A percentile compares a stretch with the other conserved stretches of the same genome.
Conservation (phyloP, 371 early-diverging fungal species). For the Apophysomyces ossiformis region DNA sequence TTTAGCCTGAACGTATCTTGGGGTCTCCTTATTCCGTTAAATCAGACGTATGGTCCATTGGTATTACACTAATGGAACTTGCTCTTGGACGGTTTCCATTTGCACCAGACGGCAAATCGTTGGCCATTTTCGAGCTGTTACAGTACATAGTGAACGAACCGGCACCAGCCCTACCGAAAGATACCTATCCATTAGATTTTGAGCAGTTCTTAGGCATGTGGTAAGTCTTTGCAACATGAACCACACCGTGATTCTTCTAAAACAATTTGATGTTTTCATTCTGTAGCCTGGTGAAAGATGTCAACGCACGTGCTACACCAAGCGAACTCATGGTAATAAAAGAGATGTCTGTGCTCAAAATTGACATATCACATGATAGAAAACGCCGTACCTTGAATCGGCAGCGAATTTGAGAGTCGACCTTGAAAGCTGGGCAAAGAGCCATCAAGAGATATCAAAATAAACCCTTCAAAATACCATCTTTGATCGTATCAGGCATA, state of each 20-base stretch:
- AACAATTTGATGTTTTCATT: not conserved
- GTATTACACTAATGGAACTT: slow-evolving; percentile 85
- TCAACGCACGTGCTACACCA: slow-evolving; percentile 10
- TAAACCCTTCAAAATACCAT: slow-evolving; percentile 1
- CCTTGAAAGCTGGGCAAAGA: slow-evolving; percentile 16
- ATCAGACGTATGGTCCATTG: slow-evolving; percentile 91
- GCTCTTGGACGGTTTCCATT: slow-evolving; percentile 86
- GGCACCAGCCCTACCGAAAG: slow-evolving; percentile 65
- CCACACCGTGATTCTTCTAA: too few species aligned
- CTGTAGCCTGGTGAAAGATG: slow-evolving; percentile 11
- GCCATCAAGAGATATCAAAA: not conserved
- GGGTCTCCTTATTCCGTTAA: slow-evolving; percentile 80
- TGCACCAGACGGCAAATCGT: slow-evolving; percentile 64
- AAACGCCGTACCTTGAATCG: slow-evolving; percentile 12
- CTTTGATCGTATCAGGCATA: not conserved
- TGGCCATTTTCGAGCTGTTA: slow-evolving; percentile 84
- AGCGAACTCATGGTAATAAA: slow-evolving; percentile 6
- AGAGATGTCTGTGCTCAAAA: not conserved
- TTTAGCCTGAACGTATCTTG: slow-evolving; percentile 87
- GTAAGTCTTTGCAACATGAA: not conserved
- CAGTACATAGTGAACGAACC: slow-evolving; percentile 86
- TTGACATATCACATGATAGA: not conserved
- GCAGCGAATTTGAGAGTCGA: slow-evolving; percentile 8
- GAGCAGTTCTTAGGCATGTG: not conserved
- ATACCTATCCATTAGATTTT: slow-evolving; percentile 10